Percentiles rank a stretch among this genome's conserved stretches.
phyloP scores from a whole-genome alignment of 1,139 yeast species.

The Arxiozyma bovina region DNA sequence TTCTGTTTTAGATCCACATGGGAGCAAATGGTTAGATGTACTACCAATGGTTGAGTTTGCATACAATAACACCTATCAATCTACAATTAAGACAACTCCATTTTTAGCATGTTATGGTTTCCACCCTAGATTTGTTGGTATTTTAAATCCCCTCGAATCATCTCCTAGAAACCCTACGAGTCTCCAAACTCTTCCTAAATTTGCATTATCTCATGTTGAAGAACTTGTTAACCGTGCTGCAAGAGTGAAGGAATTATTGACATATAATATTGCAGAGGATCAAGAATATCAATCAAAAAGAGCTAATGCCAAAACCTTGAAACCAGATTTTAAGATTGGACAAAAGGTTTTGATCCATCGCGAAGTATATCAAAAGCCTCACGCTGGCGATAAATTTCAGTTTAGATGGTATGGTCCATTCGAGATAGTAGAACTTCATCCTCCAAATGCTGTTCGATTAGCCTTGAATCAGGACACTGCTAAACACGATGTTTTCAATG shows the following conservation, averaged over 20 bases:
- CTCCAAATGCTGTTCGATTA: not conserved
- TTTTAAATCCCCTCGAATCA: not conserved
- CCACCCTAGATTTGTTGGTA: not conserved
- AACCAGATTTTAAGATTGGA: not conserved
- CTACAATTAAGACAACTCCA: not conserved
- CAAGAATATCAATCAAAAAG: not conserved
- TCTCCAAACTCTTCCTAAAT: not conserved
- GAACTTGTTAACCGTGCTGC: not conserved
- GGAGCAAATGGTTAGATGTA: constrained; percentile 11
- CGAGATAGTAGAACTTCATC: not conserved
- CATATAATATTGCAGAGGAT: not conserved
- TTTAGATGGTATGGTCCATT: not conserved
- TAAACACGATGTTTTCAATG: not conserved
- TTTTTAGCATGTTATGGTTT: constrained; percentile 1
- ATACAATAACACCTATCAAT: constrained; percentile 5
- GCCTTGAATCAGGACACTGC: not conserved
- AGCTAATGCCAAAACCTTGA: not conserved
- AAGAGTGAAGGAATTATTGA: not conserved
- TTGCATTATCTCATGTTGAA: not conserved
- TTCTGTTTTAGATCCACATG: constrained; percentile 15
- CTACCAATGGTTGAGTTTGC: not conserved
- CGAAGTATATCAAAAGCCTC: not conserved
- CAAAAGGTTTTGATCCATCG: not conserved
- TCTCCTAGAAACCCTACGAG: not conserved
- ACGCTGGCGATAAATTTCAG: not conserved